Conservation (phyloP, 208 protist genomes). For the Angomonas deanei region DNA sequence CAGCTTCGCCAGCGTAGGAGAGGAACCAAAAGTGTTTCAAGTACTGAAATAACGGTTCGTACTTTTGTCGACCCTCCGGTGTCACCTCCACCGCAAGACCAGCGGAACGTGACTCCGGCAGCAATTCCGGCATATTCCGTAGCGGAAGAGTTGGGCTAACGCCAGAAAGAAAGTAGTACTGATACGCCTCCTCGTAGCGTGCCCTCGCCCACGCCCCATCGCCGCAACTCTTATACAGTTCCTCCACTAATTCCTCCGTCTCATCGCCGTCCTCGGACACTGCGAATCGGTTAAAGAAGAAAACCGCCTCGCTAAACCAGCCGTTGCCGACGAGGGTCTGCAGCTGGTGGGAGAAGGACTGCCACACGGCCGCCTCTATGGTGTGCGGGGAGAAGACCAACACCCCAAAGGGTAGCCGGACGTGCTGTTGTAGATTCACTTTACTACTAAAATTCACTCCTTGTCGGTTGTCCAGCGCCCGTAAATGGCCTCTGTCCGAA, state of each 20-base stretch:
- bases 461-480: background rate
- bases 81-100: background rate
- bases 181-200: constrained; percentile 19
- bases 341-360: constrained; percentile 5
- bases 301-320: constrained; percentile 7
- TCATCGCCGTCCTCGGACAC: background rate
- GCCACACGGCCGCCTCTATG: constrained; percentile 7
- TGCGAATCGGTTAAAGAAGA: constrained; percentile 4
- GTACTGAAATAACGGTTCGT: constrained; percentile 17
- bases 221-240: constrained; percentile 17
- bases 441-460: background rate
- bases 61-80: background rate
- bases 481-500: background rate
- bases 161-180: constrained; percentile 15
- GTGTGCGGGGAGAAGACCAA: constrained; percentile 13
- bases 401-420: constrained; percentile 9
- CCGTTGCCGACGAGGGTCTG: constrained; percentile 2
- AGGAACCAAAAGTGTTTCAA: constrained; percentile 3
- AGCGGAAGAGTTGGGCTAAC: constrained; percentile 16
- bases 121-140: too few relatives aligned
- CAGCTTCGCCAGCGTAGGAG: background rate
- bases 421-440: background rate
- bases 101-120: too few relatives aligned
- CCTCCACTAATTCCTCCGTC: constrained; percentile 2
- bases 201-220: constrained; percentile 12